Percentiles rank a stretch among this genome's conserved stretches.
Evolutionary conservation across 1,284 basidiomycete species (phyloP).

Genomic region (Irpex lacteus): DNA sequence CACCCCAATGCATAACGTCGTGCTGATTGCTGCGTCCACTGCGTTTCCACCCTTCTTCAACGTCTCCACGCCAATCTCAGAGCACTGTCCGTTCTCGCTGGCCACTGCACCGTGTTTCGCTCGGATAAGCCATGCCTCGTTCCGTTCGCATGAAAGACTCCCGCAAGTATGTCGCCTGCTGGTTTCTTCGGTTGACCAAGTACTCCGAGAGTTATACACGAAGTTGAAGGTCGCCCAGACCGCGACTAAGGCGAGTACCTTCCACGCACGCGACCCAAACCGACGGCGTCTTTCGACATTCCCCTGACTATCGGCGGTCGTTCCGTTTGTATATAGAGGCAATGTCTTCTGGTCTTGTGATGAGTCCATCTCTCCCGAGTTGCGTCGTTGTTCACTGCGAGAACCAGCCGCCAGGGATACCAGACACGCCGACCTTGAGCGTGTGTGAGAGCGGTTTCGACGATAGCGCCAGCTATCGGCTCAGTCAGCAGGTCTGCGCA

Average conservation of each 20-base stretch:
- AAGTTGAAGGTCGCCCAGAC: neutral
- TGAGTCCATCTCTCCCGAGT: neutral
- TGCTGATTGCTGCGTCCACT: conserved; percentile 82
- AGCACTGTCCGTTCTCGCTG: conserved; percentile 82
- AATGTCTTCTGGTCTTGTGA: neutral
- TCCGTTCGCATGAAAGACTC: conserved; percentile 33
- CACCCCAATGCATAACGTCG: conserved; percentile 82
- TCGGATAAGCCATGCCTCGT: conserved; percentile 73
- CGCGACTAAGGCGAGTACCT: neutral
- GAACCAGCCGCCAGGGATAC: neutral
- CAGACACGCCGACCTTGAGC: neutral
- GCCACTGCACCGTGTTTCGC: conserved; percentile 84
- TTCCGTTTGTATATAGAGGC: neutral
- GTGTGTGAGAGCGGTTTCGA: neutral
- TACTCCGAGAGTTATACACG: neutral
- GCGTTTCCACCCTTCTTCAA: conserved; percentile 87
- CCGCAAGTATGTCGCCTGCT: conserved; percentile 1
- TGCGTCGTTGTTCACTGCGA: neutral
- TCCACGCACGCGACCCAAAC: neutral
- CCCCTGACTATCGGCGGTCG: neutral
- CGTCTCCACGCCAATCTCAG: conserved; percentile 75
- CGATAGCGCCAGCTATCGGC: neutral
- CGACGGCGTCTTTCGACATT: neutral
- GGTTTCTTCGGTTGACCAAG: neutral
- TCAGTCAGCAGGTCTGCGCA: neutral